Conservation (phyloP, 805 yeast genomes). For the Deakozyma indianensis region DNA sequence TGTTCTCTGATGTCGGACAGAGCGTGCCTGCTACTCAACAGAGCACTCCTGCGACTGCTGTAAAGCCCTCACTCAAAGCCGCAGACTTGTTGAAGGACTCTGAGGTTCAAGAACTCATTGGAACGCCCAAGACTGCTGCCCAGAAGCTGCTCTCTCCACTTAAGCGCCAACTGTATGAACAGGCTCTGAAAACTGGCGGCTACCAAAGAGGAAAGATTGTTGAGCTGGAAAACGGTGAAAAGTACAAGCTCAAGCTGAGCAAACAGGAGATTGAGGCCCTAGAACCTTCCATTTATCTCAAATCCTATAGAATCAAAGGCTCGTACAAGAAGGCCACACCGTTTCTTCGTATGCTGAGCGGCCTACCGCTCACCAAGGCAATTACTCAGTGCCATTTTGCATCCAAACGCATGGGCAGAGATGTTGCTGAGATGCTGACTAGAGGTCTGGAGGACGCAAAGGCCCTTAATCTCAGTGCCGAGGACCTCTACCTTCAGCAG, state of each 20-base stretch:
- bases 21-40: background rate
- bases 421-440: slow-evolving; percentile 60
- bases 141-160: slow-evolving; percentile 51
- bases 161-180: slow-evolving; percentile 48
- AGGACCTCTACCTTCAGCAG: slow-evolving; percentile 56
- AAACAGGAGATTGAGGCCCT: slow-evolving; percentile 57
- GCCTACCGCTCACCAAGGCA: slow-evolving; percentile 59
- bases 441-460: slow-evolving; percentile 59
- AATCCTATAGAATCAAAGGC: slow-evolving; percentile 73
- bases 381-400: slow-evolving; percentile 87
- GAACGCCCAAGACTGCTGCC: slow-evolving; percentile 28
- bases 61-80: background rate
- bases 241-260: slow-evolving; percentile 42
- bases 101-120: background rate
- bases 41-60: background rate
- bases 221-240: slow-evolving; percentile 27
- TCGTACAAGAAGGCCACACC: slow-evolving; percentile 78
- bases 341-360: slow-evolving; percentile 62
- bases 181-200: slow-evolving; percentile 56
- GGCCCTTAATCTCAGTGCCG: slow-evolving; percentile 40
- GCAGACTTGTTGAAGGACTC: background rate
- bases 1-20: background rate
- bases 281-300: slow-evolving; percentile 77
- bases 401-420: slow-evolving; percentile 63
- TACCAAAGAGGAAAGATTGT: slow-evolving; percentile 50